Conservation (phyloP, 331 rosid genomes). For the Quercus lobata region DNA sequence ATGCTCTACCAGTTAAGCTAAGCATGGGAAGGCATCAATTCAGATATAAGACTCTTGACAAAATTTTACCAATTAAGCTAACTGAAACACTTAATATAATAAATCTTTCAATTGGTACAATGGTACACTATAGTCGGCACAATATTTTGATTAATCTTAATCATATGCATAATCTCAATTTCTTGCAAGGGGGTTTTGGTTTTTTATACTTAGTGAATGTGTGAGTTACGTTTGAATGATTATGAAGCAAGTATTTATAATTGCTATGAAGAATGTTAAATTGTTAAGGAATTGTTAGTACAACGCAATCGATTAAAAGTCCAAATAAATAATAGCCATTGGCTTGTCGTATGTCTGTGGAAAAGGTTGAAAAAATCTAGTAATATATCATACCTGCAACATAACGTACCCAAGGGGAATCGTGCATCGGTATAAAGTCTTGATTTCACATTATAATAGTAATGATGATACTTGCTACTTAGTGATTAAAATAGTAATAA, state of each 20-base stretch:
- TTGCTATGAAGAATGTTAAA: constrained; percentile 22
- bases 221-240: constrained; percentile 47
- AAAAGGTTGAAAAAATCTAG: not conserved
- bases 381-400: not conserved
- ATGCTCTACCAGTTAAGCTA: too few species aligned
- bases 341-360: not conserved
- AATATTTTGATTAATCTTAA: constrained; percentile 32
- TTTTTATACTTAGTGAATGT: constrained; percentile 30
- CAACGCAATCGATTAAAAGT: constrained; percentile 6
- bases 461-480: not conserved
- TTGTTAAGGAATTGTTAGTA: not conserved
- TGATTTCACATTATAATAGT: not conserved
- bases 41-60: rapidly evolving
- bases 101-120: constrained; percentile 1
- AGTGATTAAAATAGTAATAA: not conserved
- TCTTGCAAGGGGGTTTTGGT: constrained; percentile 36
- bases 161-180: constrained; percentile 12
- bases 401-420: not conserved
- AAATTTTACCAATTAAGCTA: too few species aligned
- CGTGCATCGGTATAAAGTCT: not conserved
- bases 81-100: too few species aligned
- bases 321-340: not conserved
- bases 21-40: too few species aligned
- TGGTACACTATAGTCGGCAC: not conserved
- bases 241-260: constrained; percentile 22